Conservation (phyloP, 345 rosid genomes). For the Erysimum cheiranthoides region DNA sequence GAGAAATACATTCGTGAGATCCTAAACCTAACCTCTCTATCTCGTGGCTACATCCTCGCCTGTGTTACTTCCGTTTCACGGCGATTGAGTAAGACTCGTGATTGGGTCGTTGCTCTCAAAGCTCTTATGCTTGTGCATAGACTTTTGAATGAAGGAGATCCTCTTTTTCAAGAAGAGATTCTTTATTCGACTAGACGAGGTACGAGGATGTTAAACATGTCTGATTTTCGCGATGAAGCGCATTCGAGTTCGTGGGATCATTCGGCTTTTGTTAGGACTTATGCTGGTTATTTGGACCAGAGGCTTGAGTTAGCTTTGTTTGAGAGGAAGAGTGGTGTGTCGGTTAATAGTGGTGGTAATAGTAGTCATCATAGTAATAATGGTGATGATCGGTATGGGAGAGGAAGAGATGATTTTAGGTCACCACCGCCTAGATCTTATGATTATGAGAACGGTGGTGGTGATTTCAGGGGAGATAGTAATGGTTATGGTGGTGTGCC, state of each 20-base stretch:
- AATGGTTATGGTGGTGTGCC: conserved; percentile 51
- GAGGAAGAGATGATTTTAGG: conserved; percentile 55
- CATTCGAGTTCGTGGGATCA: conserved; percentile 98
- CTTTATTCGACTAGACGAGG: conserved; percentile 74
- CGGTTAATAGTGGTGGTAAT: conserved; percentile 34
- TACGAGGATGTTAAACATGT: conserved; percentile 74
- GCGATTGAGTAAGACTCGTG: conserved; percentile 79
- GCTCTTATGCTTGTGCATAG: conserved; percentile 74
- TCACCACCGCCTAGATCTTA: conserved; percentile 72
- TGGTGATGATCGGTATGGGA: conserved; percentile 53
- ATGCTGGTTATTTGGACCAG: conserved; percentile 81
- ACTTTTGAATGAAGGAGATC: conserved; percentile 70
- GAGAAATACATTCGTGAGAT: conserved; percentile 84
- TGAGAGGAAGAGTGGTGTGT: conserved; percentile 64
- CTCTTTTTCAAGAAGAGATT: conserved; percentile 75
- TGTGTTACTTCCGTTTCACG: conserved; percentile 79
- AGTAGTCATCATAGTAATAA: conserved; percentile 45
- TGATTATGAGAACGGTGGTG: conserved; percentile 65
- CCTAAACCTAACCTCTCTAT: conserved; percentile 59
- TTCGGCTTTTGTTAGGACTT: conserved; percentile 76
- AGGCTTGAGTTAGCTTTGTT: conserved; percentile 64
- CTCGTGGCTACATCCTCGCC: conserved; percentile 72
- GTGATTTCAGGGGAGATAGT: conserved; percentile 50
- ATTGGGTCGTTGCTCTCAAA: conserved; percentile 94
- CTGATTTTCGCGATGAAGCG: conserved; percentile 87